Base-by-base conservation (phyloP, 2,329 filamentous ascomycete species). In the Calonectria hawksworthii region DNA sequence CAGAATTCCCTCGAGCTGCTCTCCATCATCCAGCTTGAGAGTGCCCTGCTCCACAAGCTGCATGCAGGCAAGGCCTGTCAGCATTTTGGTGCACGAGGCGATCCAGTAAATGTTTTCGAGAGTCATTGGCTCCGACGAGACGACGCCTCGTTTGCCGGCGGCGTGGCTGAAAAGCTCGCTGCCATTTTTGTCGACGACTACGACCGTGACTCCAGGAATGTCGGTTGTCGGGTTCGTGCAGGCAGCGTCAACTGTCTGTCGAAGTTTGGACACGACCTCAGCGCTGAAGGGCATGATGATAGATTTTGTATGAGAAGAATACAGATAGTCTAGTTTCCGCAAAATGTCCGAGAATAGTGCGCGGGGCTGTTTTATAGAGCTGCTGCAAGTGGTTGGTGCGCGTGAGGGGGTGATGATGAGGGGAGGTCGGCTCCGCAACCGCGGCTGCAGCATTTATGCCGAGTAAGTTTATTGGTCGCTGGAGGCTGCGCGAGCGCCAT, bases 101-200 rank as follows among this genome's bases (percentile, higher is more conserved):
- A 92, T 85, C 89, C 88, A 91, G 80, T 92, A 94, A 0, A 91
- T 84, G 10, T 86, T 91, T 50, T 94, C 91, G 0, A 91, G 83
- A 0, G 88, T 88, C 89, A 94, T 92, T 5, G 88, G 85, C 64
- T 91, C 87, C 0, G 84, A 77, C 2, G 84, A 84, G 0, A 65
- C 82, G 5, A 86, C 64, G 0, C 90, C 90, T 4, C 86, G 83
- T n/a, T 85, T 87, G 0, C 90, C 90, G 0, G 88, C 83, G 0
- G 89, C 83, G 77, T 91, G 85, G 3, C 85, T 84, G 76, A 90
- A 88, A 0, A 89, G 81, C 13, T 89, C 87, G 3, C 86, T 82
- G 23, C 89, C 89, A 74, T 86, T 79, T 68, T 85, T 88, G 76
- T 84, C 87, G n/a, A 91, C 83, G 3, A 89, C 84, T 2, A 88